Percentiles rank a stretch among this genome's conserved stretches.
Evolutionary conservation across 148 eudicot genomes (phyloP).

Genomic region (Cornus suecica): DNA sequence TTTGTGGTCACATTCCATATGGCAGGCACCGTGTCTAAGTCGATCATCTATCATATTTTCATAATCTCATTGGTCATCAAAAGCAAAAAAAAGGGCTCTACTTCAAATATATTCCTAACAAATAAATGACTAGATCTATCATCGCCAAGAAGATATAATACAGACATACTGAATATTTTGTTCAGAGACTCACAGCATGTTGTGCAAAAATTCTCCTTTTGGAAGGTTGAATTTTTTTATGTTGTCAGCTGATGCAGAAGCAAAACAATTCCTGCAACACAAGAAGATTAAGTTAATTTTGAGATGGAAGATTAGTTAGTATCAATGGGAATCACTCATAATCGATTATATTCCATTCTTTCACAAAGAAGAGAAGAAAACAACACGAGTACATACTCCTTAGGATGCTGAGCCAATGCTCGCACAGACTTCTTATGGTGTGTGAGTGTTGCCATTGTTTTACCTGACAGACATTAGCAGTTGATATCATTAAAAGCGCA

Average conservation of each 20-base stretch:
- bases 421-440: constrained; percentile 96
- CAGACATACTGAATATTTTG: not conserved
- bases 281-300: constrained; percentile 4
- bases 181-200: constrained; percentile 86
- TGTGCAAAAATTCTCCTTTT: constrained; percentile 96
- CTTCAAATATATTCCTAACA: not conserved
- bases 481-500: not conserved
- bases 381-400: constrained; percentile 52
- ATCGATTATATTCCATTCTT: not conserved
- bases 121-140: not conserved
- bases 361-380: not conserved
- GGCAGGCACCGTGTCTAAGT: no score
- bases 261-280: constrained; percentile 78
- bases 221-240: constrained; percentile 90
- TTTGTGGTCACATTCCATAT: no score
- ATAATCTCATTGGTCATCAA: no score
- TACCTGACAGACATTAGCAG: constrained; percentile 43
- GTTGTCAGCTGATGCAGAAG: constrained; percentile 98
- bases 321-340: not conserved
- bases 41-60: not conserved
- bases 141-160: not conserved
- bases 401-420: constrained; percentile 93
- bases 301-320: not conserved
- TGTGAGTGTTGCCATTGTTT: constrained; percentile 83
- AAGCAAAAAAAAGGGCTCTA: not conserved